Evolutionary conservation across 1,139 yeast genomes (phyloP), one percentile per base, ranked within the genome.

Genomic region (Wickerhamomyces sp.): DNA sequence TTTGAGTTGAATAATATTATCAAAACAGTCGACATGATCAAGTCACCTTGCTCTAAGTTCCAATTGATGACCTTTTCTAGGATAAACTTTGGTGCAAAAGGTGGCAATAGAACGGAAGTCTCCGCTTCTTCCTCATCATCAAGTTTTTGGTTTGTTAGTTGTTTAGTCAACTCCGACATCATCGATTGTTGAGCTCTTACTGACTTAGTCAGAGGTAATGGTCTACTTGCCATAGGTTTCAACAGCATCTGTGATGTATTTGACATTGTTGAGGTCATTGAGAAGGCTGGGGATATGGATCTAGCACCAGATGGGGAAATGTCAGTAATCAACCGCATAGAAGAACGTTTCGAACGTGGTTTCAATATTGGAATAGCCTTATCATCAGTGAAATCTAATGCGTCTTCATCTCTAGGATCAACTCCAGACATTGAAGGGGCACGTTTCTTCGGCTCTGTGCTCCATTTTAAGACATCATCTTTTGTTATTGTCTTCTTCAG

Each of bases 21-120:
- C 31, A 86, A 58, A 0, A 88, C 75, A 2, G 87, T 76, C 50
- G 84, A 75, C 68, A 81, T 69, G 27, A 82, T 70, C 27, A 82
- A 63, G 56, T 84, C 89, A 0, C 95, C 95, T 55, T 81, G 86
- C 14, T 65, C 63, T 8, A 77, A 59, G 34, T 85, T 75, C 61
- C 78, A 82, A 27, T 73, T 73, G 14, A 79, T 64, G 0, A 82
- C 76, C 45, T 76, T 68, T 41, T 65, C 59, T 7, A 77, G 64
- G 52, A 76, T 52, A 35, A 62, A 63, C 14, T 65, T 60, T 5
- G 80, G 74, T 6, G 71, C 62, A 76, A 80, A 77, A 1, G 84
- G 76, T 14, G 75, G 65, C 27, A 66, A 60, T 15, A 68, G 59
- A 38, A 67, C 45, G 23, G 23, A 18, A 9, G 48, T 48, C 11